phyloP scores from a whole-genome alignment of 306 rosid species.

The Quercus alba region DNA sequence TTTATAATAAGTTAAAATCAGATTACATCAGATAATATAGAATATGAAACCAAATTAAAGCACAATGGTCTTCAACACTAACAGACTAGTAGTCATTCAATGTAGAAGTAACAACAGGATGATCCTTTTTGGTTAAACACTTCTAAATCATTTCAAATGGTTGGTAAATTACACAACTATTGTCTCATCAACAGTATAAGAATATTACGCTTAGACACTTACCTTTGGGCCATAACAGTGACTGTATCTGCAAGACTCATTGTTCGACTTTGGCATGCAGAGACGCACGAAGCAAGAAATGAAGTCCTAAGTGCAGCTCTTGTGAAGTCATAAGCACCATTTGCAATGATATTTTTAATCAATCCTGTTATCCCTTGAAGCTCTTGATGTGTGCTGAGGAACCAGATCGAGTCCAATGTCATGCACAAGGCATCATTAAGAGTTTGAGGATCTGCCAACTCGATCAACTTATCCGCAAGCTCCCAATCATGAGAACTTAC shows the following conservation, averaged over 20 bases:
- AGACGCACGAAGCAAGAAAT: constrained; percentile 87
- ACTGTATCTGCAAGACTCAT: constrained; percentile 83
- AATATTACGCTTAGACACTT: constrained; percentile 24
- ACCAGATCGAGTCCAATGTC: constrained; percentile 84
- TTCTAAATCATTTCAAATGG: constrained; percentile 1
- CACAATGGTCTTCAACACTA: background rate
- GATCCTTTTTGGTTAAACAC: background rate
- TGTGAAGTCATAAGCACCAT: constrained; percentile 80
- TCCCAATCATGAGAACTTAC: constrained; percentile 81
- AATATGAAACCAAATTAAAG: background rate
- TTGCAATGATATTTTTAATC: constrained; percentile 57
- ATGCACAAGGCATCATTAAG: constrained; percentile 85
- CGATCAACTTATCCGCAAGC: constrained; percentile 71
- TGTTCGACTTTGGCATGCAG: constrained; percentile 88
- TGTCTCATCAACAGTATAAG: background rate
- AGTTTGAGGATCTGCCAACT: constrained; percentile 67
- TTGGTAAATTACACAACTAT: background rate
- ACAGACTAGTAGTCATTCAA: background rate
- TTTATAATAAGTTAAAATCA: background rate
- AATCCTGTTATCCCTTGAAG: constrained; percentile 59
- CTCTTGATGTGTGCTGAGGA: constrained; percentile 65
- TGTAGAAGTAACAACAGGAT: background rate
- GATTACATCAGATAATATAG: background rate
- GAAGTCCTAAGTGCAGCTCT: constrained; percentile 86
- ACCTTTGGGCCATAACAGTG: constrained; percentile 86